Conservation (phyloP, 768 basidiomycete genomes). For the Suillus brevipes region DNA sequence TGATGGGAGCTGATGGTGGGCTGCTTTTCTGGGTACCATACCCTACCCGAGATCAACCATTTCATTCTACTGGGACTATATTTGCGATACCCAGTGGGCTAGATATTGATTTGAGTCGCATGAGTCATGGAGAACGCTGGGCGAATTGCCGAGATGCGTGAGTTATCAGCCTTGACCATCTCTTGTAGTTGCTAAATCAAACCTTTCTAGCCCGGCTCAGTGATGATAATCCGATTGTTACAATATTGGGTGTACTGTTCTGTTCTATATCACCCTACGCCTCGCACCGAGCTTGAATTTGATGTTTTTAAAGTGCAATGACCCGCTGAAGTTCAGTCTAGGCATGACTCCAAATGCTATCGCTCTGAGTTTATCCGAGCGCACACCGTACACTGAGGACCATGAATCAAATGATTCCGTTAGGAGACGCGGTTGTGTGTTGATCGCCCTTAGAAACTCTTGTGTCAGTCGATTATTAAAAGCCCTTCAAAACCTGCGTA, state of each 20-base stretch:
- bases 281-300: too few species aligned
- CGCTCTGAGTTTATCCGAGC: too few species aligned
- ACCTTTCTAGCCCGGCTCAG: not conserved
- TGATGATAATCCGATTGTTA: not conserved
- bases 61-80: not conserved
- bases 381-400: too few species aligned
- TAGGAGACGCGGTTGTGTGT: too few species aligned
- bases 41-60: not conserved
- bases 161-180: not conserved
- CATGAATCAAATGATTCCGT: too few species aligned
- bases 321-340: too few species aligned
- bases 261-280: not conserved
- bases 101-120: not conserved
- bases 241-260: not conserved
- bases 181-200: not conserved
- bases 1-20: not conserved
- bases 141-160: not conserved
- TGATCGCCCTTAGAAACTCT: too few species aligned
- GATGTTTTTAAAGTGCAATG: too few species aligned
- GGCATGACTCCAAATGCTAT: too few species aligned
- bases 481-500: too few species aligned
- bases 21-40: not conserved
- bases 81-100: not conserved
- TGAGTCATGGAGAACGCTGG: not conserved
- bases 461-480: too few species aligned